These are phyloP conservation scores for Cutaneotrichosporon daszewskae DNA, from an alignment of 1,284 basidiomycete genomes.

Conservation along the genomic window DNA sequence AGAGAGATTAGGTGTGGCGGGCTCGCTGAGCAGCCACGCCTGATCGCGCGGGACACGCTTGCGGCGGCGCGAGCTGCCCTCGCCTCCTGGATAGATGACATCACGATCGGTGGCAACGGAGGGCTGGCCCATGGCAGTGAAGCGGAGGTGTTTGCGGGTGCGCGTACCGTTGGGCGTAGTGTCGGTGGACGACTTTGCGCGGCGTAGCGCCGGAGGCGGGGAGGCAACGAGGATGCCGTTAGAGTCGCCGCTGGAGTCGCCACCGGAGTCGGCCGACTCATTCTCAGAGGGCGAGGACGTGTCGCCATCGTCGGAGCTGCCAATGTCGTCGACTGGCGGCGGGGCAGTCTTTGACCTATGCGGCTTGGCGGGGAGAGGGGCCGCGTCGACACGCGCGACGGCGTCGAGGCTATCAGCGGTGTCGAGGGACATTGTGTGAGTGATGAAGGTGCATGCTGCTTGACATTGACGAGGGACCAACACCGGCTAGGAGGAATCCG, in stretches of 20 bases:
- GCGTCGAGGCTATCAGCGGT: background rate
- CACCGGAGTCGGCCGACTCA: background rate
- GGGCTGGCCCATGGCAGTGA: constrained; percentile 3
- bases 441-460: no score
- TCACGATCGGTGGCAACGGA: background rate
- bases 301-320: no score
- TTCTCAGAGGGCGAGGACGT: no score
- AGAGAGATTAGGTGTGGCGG: constrained; percentile 39
- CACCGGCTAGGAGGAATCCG: no score
- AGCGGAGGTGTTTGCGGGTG: constrained; percentile 13
- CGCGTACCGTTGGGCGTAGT: background rate
- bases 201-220: constrained; percentile 1
- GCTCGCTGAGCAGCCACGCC: constrained; percentile 20
- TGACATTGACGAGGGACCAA: no score
- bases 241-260: constrained; percentile 1
- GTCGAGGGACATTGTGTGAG: background rate
- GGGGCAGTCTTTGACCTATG: constrained; percentile 6
- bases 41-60: constrained; percentile 31
- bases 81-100: constrained; percentile 9
- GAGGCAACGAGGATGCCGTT: constrained; percentile 2
- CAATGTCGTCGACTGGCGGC: background rate
- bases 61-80: background rate
- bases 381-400: background rate
- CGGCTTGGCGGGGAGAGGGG: background rate
- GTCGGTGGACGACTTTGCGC: constrained; percentile 3